Conservation (phyloP, 352 stramenopile genomes). For the Saprolegnia parasitica region DNA sequence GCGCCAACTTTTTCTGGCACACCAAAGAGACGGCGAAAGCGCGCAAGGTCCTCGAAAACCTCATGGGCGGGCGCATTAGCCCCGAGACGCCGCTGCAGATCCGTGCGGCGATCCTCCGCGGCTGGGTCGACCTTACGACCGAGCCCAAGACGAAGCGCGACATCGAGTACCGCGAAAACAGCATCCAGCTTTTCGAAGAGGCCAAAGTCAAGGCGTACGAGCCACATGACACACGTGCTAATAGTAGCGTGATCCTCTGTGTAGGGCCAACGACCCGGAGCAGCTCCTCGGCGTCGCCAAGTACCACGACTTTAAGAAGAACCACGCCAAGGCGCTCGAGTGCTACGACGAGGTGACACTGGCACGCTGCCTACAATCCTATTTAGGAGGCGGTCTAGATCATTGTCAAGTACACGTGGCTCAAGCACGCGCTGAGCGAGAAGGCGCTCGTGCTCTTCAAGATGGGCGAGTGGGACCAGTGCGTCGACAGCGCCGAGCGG, state of each 20-base stretch:
- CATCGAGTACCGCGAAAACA: constrained; percentile 47
- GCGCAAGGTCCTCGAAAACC: constrained; percentile 62
- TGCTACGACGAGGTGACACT: constrained; percentile 45
- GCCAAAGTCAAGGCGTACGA: constrained; percentile 43
- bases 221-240: too few relatives aligned
- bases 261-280: constrained; percentile 62
- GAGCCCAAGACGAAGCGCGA: constrained; percentile 71
- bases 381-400: constrained; percentile 27
- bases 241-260: constrained; percentile 22
- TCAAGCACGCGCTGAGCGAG: constrained; percentile 74
- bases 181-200: constrained; percentile 65
- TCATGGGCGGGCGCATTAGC: constrained; percentile 33
- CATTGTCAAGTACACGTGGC: constrained; percentile 75
- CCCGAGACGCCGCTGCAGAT: constrained; percentile 37
- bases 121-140: constrained; percentile 68
- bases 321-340: constrained; percentile 57
- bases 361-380: background rate
- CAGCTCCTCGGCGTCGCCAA: constrained; percentile 66
- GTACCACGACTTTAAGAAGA: constrained; percentile 70
- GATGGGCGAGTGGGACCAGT: constrained; percentile 83
- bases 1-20: constrained; percentile 77
- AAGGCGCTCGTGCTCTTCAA: constrained; percentile 79
- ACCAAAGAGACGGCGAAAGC: constrained; percentile 56
- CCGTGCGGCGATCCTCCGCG: constrained; percentile 54
- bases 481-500: constrained; percentile 69